Evolutionary conservation across 169 alveolate species (phyloP).

Genomic region (Cyclospora cayetanensis): DNA sequence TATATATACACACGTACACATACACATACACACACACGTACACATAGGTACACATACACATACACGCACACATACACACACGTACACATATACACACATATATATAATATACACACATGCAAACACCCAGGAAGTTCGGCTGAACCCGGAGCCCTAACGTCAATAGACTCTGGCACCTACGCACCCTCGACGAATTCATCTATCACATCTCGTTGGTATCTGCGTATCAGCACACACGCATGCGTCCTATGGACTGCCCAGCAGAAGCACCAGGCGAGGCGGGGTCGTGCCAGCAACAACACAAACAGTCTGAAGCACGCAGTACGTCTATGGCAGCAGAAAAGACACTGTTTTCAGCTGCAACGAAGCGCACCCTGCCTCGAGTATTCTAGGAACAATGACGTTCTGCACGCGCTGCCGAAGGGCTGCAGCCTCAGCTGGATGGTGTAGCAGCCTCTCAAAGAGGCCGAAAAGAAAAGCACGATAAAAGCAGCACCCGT

Average conservation of each 20-base stretch:
- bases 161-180: neutral
- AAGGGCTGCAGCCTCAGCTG: neutral
- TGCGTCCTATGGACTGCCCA: too few species aligned
- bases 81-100: neutral
- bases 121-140: too few species aligned
- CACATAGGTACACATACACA: too few species aligned
- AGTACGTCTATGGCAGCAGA: neutral
- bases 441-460: neutral
- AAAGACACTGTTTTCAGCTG: neutral
- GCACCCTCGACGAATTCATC: neutral
- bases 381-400: neutral
- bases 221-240: too few species aligned
- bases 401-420: neutral
- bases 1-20: neutral
- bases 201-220: neutral
- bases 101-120: too few species aligned
- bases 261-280: too few species aligned
- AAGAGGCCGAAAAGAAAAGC: conserved; percentile 65
- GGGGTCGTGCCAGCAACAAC: too few species aligned
- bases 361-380: neutral
- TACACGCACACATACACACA: neutral
- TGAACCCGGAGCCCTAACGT: neutral
- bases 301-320: neutral
- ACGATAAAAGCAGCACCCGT: conserved; percentile 74
- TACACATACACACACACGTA: neutral